Evolutionary conservation across 805 yeast species (phyloP), one percentile per base, ranked within the genome.

Genomic region (Nakazawaea holstii): DNA sequence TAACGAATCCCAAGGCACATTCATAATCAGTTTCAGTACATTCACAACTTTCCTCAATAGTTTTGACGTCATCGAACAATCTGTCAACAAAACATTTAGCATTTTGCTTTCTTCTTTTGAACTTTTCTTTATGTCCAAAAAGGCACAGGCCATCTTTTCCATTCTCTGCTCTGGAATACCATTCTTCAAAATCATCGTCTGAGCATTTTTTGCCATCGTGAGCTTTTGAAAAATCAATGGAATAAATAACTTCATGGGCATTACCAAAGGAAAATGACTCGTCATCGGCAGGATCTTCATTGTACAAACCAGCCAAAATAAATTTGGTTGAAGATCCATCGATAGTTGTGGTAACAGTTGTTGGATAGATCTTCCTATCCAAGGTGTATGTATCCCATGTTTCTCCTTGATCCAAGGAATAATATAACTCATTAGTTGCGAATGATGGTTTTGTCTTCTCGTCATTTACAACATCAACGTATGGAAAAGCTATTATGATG

Each of bases 391-490:
- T 69, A 4, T 59, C 50, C 91, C 94, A 88, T 2, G 82, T 62
- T 31, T 68, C 59, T 39, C 96, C 96, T 59, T 85, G 89, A 59
- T 88, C 91, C 11, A 82, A 59, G 0, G 95, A 82, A 56, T 72
- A 88, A 33, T 55, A 59, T 33, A 71, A 52, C 1, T 41, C 36
- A 9, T 56, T 51, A 6, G 45, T 37, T 10, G 14, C 15, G 37
- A 32, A 24, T 60, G 50, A 2, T 48, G 37, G 6, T 13, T 69
- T 65, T 24, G 73, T 78, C 8, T 62, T 64, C 4, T 77, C 79
- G 14, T 76, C 69, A 4, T 49, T 39, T 2, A 53, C 53, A 14
- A 38, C 29, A 8, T 54, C 6, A n/a, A 58, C 53, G 43, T 26
- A 59, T 39, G 27, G 84, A 82, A n/a, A 78, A 62, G 1, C 87